Evolutionary conservation across 352 stramenopile genomes (phyloP).

Genomic region (Globisporangium spinosum): DNA sequence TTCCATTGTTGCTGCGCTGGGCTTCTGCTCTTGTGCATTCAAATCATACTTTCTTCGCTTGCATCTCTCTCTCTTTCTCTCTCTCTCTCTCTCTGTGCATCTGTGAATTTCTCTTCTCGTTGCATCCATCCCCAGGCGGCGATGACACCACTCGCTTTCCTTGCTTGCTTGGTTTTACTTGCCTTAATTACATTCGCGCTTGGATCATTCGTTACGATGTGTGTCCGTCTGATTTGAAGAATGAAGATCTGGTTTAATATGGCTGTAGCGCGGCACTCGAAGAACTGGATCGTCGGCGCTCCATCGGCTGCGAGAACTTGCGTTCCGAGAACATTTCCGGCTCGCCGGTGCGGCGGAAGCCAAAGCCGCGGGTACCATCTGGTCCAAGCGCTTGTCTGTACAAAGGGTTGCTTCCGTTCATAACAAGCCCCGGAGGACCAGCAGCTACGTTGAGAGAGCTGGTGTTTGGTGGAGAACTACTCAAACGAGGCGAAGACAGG

Average conservation of each 20-base stretch:
- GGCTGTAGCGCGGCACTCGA: conserved; percentile 35
- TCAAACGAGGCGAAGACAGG: conserved; percentile 56
- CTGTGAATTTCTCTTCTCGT: not conserved
- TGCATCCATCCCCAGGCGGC: not conserved
- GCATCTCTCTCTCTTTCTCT: not conserved
- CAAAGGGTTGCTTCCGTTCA: conserved; percentile 46
- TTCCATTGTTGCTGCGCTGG: not conserved
- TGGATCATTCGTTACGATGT: not conserved
- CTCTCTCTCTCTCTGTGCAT: not conserved
- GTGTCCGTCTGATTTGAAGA: not conserved
- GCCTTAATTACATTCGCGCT: conserved; percentile 1
- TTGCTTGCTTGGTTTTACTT: conserved; percentile 8
- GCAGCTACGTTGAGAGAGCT: conserved; percentile 22
- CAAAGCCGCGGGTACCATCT: conserved; percentile 79
- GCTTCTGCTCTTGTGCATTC: conserved; percentile 11
- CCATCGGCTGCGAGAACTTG: conserved; percentile 48
- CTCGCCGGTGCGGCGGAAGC: conserved; percentile 59
- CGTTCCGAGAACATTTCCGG: conserved; percentile 54
- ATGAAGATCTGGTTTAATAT: conserved; percentile 17
- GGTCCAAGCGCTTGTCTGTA: conserved; percentile 78
- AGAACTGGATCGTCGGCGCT: conserved; percentile 74
- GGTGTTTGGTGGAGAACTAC: conserved; percentile 38
- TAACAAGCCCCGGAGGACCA: conserved; percentile 36
- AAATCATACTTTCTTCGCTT: conserved; percentile 6
- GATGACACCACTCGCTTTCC: not conserved